Percentiles rank a stretch among this genome's conserved stretches.
These are phyloP conservation scores for Saccharomyces hybrid DNA, from an alignment of 1,139 yeast species.

Conservation along the genomic window DNA sequence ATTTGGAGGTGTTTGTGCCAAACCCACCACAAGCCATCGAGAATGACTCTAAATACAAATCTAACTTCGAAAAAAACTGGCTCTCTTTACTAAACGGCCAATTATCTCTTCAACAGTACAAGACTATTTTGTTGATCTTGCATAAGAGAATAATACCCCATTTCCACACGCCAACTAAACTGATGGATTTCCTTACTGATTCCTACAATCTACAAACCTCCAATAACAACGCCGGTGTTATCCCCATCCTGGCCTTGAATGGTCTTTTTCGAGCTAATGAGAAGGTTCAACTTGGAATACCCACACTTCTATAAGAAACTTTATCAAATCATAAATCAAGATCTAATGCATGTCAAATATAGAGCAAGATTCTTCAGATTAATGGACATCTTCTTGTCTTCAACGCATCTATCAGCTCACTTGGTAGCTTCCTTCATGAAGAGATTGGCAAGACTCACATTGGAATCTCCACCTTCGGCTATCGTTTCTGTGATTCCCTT, in stretches of 20 bases:
- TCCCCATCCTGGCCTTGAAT: constrained; percentile 76
- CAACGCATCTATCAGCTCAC: constrained; percentile 79
- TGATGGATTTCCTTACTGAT: constrained; percentile 91
- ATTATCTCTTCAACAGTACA: constrained; percentile 50
- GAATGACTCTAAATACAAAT: constrained; percentile 51
- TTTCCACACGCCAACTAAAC: constrained; percentile 67
- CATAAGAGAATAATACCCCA: constrained; percentile 82
- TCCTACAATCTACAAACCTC: constrained; percentile 46
- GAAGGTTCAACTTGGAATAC: constrained; percentile 75
- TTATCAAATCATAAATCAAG: constrained; percentile 70
- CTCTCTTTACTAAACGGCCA: constrained; percentile 45
- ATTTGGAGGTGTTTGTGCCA: constrained; percentile 36
- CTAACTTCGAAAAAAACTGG: constrained; percentile 66
- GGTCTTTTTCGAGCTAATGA: constrained; percentile 82
- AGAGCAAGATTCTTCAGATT: constrained; percentile 83
- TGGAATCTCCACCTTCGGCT: constrained; percentile 85
- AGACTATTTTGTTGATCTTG: constrained; percentile 56
- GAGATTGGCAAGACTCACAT: constrained; percentile 62
- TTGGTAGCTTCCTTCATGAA: constrained; percentile 87
- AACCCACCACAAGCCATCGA: constrained; percentile 50
- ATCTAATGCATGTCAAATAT: constrained; percentile 67
- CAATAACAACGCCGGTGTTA: constrained; percentile 49
- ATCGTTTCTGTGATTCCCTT: constrained; percentile 85
- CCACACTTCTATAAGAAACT: constrained; percentile 83
- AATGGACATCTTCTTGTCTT: constrained; percentile 74